Evolutionary conservation across 169 alveolate species (phyloP).

Genomic region (Pseudocohnilembus persalinus): DNA sequence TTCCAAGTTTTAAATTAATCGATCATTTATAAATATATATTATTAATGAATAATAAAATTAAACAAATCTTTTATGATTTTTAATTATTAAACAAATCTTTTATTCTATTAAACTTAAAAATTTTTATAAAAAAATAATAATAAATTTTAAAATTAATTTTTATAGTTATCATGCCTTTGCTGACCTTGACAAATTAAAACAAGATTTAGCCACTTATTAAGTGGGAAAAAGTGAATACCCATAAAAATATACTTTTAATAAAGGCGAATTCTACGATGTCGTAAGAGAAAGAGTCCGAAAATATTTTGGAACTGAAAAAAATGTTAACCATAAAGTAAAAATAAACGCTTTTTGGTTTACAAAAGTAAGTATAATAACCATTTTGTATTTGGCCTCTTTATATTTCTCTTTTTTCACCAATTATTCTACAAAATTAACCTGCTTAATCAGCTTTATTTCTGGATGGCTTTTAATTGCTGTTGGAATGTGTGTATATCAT

Average conservation of each 20-base stretch:
- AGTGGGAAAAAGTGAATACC: not conserved
- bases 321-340: not conserved
- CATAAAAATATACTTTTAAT: not conserved
- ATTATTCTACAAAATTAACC: not conserved
- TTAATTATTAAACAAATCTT: too few species aligned
- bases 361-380: not conserved
- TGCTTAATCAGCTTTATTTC: not conserved
- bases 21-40: too few species aligned
- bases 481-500: not conserved
- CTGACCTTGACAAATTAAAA: not conserved
- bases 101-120: too few species aligned
- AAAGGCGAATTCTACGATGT: not conserved
- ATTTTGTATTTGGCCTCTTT: not conserved
- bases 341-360: not conserved
- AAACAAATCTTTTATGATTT: too few species aligned
- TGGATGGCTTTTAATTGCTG: not conserved
- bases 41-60: too few species aligned
- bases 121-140: too few species aligned
- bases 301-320: not conserved
- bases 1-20: too few species aligned
- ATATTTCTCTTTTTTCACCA: not conserved
- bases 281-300: not conserved
- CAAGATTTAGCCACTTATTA: not conserved
- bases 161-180: not conserved
- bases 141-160: too few species aligned